Evolutionary conservation across 306 rosid species (phyloP).

Genomic region (Vicia villosa): DNA sequence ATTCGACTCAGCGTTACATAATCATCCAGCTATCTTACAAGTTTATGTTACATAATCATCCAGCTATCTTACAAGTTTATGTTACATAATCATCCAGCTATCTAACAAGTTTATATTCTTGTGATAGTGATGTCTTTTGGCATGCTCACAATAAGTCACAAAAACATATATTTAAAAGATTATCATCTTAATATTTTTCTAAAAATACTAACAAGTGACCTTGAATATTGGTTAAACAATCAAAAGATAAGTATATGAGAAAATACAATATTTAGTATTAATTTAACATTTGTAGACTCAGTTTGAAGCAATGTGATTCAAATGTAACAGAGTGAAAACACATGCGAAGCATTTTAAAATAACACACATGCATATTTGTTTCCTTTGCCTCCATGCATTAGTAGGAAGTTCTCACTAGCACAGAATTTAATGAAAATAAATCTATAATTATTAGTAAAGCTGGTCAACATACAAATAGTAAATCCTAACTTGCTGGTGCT

Average conservation of each 20-base stretch:
- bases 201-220: neutral
- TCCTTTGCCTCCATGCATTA: neutral
- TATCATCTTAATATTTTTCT: neutral
- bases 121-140: neutral
- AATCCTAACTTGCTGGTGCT: slow-evolving; percentile 40
- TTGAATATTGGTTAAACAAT: too few relatives aligned
- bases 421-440: slow-evolving; percentile 37
- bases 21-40: neutral
- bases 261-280: too few relatives aligned
- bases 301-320: too few relatives aligned
- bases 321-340: too few relatives aligned
- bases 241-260: too few relatives aligned
- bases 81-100: neutral
- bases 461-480: slow-evolving; percentile 38
- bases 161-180: neutral
- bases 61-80: neutral
- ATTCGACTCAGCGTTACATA: neutral
- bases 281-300: too few relatives aligned
- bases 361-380: too few relatives aligned
- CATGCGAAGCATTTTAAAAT: neutral
- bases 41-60: neutral
- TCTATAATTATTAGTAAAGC: slow-evolving; percentile 38
- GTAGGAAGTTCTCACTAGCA: neutral
- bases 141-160: neutral
- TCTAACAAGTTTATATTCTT: neutral